Evolutionary conservation across 2,329 filamentous ascomycete species (phyloP).

Genomic region (Alternaria hordeiaustralica): DNA sequence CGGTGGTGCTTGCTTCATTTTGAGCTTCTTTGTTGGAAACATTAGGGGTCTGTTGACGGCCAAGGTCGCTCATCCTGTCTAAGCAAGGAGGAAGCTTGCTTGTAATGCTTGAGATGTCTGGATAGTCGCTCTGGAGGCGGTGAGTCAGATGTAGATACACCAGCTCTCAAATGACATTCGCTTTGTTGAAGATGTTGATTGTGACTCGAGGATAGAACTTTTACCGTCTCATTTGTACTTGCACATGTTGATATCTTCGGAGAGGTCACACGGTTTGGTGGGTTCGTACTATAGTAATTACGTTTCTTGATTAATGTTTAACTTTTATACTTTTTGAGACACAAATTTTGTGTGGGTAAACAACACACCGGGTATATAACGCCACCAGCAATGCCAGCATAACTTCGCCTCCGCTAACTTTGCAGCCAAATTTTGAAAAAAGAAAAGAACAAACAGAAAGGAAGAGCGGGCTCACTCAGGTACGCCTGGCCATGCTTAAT

Average conservation of each 20-base stretch:
- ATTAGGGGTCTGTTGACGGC: slow-evolving; percentile 49
- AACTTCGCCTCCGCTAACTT: not conserved
- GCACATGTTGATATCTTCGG: not conserved
- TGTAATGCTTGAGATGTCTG: not conserved
- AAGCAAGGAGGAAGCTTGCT: not conserved
- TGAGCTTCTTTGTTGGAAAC: slow-evolving; percentile 65
- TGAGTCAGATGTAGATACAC: not conserved
- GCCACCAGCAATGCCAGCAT: not conserved
- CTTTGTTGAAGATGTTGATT: not conserved
- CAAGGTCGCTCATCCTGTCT: slow-evolving; percentile 21
- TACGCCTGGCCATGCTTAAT: not conserved
- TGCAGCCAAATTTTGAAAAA: not conserved
- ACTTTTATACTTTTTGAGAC: not conserved
- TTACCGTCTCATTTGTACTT: not conserved
- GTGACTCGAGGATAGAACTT: not conserved
- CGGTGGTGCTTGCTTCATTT: slow-evolving; percentile 62
- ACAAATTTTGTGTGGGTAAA: not conserved
- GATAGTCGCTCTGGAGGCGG: not conserved
- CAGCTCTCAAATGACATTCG: not conserved
- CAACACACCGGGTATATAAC: slow-evolving; percentile 2
- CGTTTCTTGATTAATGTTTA: not conserved
- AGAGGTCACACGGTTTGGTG: not conserved
- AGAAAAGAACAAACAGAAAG: not conserved
- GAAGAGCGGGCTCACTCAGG: not conserved
- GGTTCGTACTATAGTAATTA: not conserved